Evolutionary conservation across 1,139 yeast species (phyloP).

Genomic region (Kluyveromyces marxianus): DNA sequence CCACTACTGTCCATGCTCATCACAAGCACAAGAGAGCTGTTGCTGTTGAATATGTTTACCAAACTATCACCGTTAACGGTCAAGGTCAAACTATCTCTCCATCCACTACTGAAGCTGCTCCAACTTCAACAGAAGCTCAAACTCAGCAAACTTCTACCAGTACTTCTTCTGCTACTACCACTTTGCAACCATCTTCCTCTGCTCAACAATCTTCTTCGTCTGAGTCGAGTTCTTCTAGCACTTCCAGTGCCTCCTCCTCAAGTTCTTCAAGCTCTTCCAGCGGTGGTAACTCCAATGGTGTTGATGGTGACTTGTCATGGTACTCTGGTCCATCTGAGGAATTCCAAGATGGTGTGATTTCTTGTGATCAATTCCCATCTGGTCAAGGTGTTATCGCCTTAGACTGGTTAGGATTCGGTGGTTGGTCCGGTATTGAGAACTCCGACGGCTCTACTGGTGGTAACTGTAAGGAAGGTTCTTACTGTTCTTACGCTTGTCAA

Average conservation of each 20-base stretch:
- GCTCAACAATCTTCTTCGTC: conserved; percentile 15
- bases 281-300: conserved; percentile 23
- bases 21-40: conserved; percentile 74
- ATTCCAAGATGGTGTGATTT: conserved; percentile 57
- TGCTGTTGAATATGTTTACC: conserved; percentile 76
- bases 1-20: conserved; percentile 20
- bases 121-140: conserved; percentile 21
- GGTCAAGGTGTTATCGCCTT: conserved; percentile 70
- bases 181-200: neutral
- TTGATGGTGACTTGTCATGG: conserved; percentile 49
- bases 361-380: conserved; percentile 55
- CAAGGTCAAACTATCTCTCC: conserved; percentile 43
- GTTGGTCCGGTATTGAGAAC: conserved; percentile 65
- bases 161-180: conserved; percentile 32
- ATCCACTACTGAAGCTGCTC: conserved; percentile 16
- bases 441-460: conserved; percentile 58
- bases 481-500: conserved; percentile 83
- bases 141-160: conserved; percentile 20
- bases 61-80: conserved; percentile 66
- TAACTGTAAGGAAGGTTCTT: conserved; percentile 62
- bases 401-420: conserved; percentile 55
- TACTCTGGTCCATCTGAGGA: conserved; percentile 45
- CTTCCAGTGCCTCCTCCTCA: conserved; percentile 22
- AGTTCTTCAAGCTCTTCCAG: conserved; percentile 30
- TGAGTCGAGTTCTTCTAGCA: conserved; percentile 18